Evolutionary conservation across 176 grass and related monocot species (phyloP).

Genomic region (Eragrostis curvula): DNA sequence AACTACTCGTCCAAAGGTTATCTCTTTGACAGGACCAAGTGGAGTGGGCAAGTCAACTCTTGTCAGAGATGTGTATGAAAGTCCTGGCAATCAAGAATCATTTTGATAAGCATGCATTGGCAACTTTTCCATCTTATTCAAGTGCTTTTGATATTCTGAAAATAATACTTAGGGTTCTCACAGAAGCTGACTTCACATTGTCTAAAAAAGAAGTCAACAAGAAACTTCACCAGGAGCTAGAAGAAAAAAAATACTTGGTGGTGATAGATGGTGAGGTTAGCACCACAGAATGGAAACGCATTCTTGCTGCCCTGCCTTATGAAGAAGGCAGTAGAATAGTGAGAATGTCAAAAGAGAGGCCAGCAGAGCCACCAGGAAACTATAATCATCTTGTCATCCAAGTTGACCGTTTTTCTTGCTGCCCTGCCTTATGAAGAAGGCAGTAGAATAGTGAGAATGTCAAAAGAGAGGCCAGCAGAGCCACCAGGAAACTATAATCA

Average conservation of each 20-base stretch:
- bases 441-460: conserved; percentile 40
- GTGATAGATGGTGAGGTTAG: conserved; percentile 41
- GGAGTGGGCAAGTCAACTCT: conserved; percentile 29
- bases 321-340: too few relatives aligned
- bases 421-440: background rate
- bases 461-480: background rate
- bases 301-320: too few relatives aligned
- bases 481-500: background rate
- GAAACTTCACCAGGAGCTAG: background rate
- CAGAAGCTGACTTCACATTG: background rate
- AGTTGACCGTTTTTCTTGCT: too few relatives aligned
- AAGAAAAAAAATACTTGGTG: background rate
- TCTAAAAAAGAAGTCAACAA: background rate
- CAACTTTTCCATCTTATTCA: background rate
- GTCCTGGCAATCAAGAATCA: background rate
- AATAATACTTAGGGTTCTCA: background rate
- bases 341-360: too few relatives aligned
- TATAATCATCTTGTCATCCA: too few relatives aligned
- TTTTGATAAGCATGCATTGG: background rate
- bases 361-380: too few relatives aligned
- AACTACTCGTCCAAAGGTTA: background rate
- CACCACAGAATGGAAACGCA: conserved; percentile 1
- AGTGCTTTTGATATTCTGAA: conserved; percentile 1
- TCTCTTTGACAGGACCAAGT: conserved; percentile 8
- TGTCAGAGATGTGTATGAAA: conserved; percentile 21